Base-by-base conservation (phyloP, 352 stramenopile genomes). In the Peronospora tabacina region DNA sequence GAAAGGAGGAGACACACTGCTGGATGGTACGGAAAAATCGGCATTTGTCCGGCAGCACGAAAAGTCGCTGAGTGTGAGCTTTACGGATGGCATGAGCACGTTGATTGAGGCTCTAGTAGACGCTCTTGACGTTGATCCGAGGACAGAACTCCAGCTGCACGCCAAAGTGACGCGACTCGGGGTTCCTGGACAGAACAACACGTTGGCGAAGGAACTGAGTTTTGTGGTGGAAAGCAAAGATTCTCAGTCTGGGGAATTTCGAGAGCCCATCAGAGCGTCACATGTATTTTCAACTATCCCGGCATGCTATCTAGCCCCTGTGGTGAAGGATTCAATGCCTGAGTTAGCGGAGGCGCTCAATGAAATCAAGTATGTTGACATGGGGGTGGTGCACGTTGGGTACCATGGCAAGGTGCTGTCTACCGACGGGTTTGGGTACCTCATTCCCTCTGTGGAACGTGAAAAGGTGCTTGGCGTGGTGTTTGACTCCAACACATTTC, bases 401-500 rank as follows among this genome's bases (percentile, higher is more conserved):
- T 95, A 77, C 57, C 57, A 87, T 29, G 55, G 67, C 0, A 52
- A 68, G 13, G 63, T 88, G 54, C 61, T 93, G 22, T 33, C 59
- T 43, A 79, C 53, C 8, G 67, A 81, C n/a, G 85, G 85, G 30
- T 95, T 95, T 48, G 85, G 85, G 13, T 91, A 95, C 41, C 70
- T 95, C 36, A 70, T 95, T 13, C 85, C 85, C 3, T 79, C 66
- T 11, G 70, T 60, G 13, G 79, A 93, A 52, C 70, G 71, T 26
- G 63, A 94, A 49, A 69, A 72, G 19, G 66, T 94, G 19, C 70
- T 94, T 9, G 85, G 82, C 6, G 78, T 88, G 40, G 81, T 95
- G 15, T 95, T 86, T 57, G 85, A 95, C 72, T 93, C 81, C 37
- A 88, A 90, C 49, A 82, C 83, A 20, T 95, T 95, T 47, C 85